A percentile compares a stretch with the other conserved stretches of the same genome.
These are phyloP conservation scores for Gracilaria caudata DNA, from an alignment of 23 red algal genomes.

Conservation along the genomic window DNA sequence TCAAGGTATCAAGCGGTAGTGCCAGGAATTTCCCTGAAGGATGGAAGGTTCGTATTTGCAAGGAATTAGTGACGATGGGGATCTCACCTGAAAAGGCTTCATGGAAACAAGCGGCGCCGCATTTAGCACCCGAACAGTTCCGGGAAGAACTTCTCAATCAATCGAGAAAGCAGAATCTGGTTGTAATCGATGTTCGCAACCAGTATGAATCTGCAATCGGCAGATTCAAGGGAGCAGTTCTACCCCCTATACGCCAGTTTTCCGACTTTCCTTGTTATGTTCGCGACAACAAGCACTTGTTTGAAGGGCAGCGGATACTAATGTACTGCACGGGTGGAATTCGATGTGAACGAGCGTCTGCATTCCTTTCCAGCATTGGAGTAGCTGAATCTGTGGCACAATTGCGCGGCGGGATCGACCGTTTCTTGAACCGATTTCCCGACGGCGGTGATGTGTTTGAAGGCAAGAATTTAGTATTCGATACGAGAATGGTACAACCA, in stretches of 20 bases:
- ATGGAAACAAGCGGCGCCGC: conserved; percentile 59
- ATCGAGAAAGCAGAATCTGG: background rate
- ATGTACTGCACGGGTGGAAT: conserved; percentile 81
- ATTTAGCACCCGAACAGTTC: conserved; percentile 38
- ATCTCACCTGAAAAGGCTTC: conserved; percentile 5
- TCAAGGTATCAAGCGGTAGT: conserved; percentile 43
- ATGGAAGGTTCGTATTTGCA: conserved; percentile 51
- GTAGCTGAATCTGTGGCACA: conserved; percentile 38
- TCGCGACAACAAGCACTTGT: conserved; percentile 19
- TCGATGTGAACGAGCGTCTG: conserved; percentile 60
- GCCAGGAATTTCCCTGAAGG: conserved; percentile 33
- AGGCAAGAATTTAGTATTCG: conserved; percentile 69
- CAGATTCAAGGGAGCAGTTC: conserved; percentile 49
- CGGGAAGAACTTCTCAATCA: conserved; percentile 17
- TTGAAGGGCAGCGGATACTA: conserved; percentile 31
- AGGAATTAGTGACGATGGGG: conserved; percentile 50
- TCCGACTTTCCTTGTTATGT: conserved; percentile 52
- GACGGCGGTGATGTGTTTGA: conserved; percentile 63
- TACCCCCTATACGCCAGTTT: conserved; percentile 58
- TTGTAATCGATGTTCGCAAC: conserved; percentile 63
- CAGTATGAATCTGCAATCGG: conserved; percentile 60
- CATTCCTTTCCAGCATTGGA: conserved; percentile 11
- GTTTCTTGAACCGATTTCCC: conserved; percentile 53
- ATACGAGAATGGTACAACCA: conserved; percentile 46
- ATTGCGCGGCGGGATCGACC: conserved; percentile 59